Evolutionary conservation across 2,329 filamentous ascomycete genomes (phyloP).

Genomic region (Aaosphaeria pasadenensis): DNA sequence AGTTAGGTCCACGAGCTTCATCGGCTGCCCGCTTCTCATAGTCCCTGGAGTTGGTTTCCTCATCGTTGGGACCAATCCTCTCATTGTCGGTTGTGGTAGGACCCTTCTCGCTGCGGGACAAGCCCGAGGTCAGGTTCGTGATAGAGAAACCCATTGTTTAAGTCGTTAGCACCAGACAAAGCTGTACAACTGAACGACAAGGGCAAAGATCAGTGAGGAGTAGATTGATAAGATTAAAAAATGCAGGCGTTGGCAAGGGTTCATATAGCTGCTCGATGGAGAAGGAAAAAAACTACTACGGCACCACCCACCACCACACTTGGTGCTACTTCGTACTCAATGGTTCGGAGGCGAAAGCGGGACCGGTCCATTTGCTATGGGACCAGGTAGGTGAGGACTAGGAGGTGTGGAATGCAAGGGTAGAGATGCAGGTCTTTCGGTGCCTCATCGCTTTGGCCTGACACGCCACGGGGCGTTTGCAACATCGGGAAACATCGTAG

Average conservation of each 20-base stretch:
- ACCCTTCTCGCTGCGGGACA: constrained; percentile 18
- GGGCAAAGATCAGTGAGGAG: background rate
- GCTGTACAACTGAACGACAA: background rate
- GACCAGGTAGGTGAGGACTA: too few relatives aligned
- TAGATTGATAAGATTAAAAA: background rate
- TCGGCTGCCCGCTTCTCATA: constrained; percentile 27
- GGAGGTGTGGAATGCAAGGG: too few relatives aligned
- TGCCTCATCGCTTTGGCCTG: too few relatives aligned
- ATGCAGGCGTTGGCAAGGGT: background rate
- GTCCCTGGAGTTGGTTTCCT: constrained; percentile 20
- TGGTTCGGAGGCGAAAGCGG: too few relatives aligned
- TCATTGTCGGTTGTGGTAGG: constrained; percentile 9
- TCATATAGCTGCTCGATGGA: background rate
- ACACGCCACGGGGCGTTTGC: too few relatives aligned
- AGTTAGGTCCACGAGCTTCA: constrained; percentile 7
- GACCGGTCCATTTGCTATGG: too few relatives aligned
- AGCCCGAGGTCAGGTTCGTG: constrained; percentile 26
- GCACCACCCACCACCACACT: too few relatives aligned
- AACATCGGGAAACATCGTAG: too few relatives aligned
- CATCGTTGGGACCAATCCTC: constrained; percentile 23
- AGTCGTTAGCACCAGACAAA: too few relatives aligned
- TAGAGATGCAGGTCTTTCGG: too few relatives aligned
- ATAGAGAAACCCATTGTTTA: constrained; percentile 29
- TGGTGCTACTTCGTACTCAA: too few relatives aligned
- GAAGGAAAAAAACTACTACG: too few relatives aligned